These are phyloP conservation scores for Raffaelea albimanens DNA, from an alignment of 2,329 filamentous ascomycete species.

Conservation along the genomic window DNA sequence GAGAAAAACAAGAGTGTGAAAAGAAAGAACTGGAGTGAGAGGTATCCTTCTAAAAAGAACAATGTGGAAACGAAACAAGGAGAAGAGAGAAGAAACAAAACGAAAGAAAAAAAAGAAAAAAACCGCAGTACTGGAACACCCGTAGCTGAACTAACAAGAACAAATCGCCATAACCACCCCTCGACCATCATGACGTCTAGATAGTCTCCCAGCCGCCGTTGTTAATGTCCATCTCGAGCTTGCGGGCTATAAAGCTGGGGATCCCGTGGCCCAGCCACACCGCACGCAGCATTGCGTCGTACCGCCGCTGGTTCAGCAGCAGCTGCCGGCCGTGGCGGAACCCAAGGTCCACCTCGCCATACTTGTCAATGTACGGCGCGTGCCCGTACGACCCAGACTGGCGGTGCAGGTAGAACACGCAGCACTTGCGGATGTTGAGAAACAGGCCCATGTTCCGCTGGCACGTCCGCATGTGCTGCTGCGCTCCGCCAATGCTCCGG, in stretches of 20 bases:
- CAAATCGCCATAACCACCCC: background rate
- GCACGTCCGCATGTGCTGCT: constrained; percentile 85
- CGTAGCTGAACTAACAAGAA: background rate
- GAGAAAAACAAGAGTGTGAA: background rate
- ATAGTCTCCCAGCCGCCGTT: constrained; percentile 96
- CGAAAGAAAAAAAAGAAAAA: background rate
- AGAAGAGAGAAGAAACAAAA: background rate
- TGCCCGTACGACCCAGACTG: constrained; percentile 73
- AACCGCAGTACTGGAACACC: no score
- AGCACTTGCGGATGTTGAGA: constrained; percentile 94
- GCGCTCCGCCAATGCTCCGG: constrained; percentile 65
- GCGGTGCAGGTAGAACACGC: constrained; percentile 77
- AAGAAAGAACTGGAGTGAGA: background rate
- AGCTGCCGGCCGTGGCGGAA: constrained; percentile 80
- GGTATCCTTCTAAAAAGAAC: no score
- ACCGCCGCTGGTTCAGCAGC: constrained; percentile 87
- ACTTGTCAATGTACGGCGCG: constrained; percentile 90
- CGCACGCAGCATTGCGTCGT: constrained; percentile 77
- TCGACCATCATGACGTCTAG: constrained; percentile 17
- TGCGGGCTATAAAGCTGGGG: constrained; percentile 79
- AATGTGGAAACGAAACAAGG: background rate
- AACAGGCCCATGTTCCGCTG: constrained; percentile 86
- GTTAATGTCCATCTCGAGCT: constrained; percentile 90
- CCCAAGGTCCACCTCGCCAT: constrained; percentile 91
- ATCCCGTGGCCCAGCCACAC: constrained; percentile 83